These are phyloP conservation scores for Trichoderma citrinoviride DNA, from an alignment of 2,329 filamentous ascomycete species.

Conservation along the genomic window DNA sequence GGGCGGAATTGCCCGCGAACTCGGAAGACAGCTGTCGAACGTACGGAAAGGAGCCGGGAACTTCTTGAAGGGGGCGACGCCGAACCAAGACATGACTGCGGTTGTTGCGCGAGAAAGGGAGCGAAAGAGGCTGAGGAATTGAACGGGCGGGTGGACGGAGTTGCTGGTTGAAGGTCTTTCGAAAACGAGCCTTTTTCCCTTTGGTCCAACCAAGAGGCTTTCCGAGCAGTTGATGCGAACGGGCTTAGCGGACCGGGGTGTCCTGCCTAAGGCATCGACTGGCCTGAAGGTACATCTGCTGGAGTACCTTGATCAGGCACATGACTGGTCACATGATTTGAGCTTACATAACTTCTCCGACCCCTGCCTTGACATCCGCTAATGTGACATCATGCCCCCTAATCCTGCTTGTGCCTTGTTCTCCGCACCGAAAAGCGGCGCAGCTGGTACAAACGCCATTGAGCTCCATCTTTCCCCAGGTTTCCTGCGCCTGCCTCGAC, in stretches of 20 bases:
- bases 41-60: constrained; percentile 75
- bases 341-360: neutral
- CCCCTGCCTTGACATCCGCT: neutral
- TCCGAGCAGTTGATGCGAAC: constrained; percentile 34
- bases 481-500: neutral
- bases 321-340: neutral
- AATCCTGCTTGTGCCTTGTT: constrained; percentile 5
- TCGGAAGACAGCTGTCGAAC: constrained; percentile 45
- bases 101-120: constrained; percentile 38
- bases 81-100: constrained; percentile 72
- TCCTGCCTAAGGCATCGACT: constrained; percentile 13
- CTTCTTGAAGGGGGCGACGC: constrained; percentile 67
- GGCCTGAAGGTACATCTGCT: neutral
- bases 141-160: constrained; percentile 35
- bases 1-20: constrained; percentile 24
- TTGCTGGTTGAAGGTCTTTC: constrained; percentile 34
- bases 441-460: constrained; percentile 1
- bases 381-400: constrained; percentile 25
- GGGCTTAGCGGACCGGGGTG: constrained; percentile 32
- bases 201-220: constrained; percentile 29
- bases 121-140: constrained; percentile 20
- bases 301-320: neutral
- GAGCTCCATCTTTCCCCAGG: constrained; percentile 23
- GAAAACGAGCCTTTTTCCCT: constrained; percentile 43
- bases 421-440: constrained; percentile 19